Conservation (phyloP, 106 monocot genomes). For the Iris macrosiphon region DNA sequence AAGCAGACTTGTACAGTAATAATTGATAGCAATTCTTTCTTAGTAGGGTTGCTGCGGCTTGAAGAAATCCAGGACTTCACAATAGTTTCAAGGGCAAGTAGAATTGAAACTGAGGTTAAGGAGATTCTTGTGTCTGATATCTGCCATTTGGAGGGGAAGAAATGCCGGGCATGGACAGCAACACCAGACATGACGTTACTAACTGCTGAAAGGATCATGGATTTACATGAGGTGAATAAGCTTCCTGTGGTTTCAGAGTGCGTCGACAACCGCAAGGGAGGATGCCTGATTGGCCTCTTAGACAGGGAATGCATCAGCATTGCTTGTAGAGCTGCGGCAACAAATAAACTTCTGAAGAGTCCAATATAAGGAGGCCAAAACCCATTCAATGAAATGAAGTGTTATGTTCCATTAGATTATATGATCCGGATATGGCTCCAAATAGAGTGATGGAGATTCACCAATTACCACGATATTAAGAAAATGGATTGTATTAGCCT, state of each 20-base stretch:
- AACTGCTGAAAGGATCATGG: constrained; percentile 50
- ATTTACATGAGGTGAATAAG: constrained; percentile 30
- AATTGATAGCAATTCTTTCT: constrained; percentile 25
- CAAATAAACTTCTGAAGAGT: constrained; percentile 17
- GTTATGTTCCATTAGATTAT: no score
- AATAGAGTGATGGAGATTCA: no score
- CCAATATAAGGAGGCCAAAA: neutral
- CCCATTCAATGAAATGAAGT: neutral
- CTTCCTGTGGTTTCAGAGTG: constrained; percentile 52
- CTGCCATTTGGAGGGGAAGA: constrained; percentile 23
- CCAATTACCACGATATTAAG: no score
- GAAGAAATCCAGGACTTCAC: constrained; percentile 47
- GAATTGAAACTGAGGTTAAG: constrained; percentile 21
- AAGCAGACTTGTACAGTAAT: constrained; percentile 56
- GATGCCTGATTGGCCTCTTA: constrained; percentile 36
- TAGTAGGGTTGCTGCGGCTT: constrained; percentile 49
- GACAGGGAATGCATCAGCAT: constrained; percentile 49
- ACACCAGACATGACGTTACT: constrained; percentile 49
- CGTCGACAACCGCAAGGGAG: constrained; percentile 1
- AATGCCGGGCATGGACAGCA: constrained; percentile 23
- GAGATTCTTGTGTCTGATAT: constrained; percentile 36
- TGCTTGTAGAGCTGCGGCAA: constrained; percentile 26
- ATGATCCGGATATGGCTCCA: no score
- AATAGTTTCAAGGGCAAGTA: constrained; percentile 12
- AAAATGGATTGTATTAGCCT: no score